These are phyloP conservation scores for Fremontodendron californicum DNA, from an alignment of 345 rosid genomes.

Conservation along the genomic window DNA sequence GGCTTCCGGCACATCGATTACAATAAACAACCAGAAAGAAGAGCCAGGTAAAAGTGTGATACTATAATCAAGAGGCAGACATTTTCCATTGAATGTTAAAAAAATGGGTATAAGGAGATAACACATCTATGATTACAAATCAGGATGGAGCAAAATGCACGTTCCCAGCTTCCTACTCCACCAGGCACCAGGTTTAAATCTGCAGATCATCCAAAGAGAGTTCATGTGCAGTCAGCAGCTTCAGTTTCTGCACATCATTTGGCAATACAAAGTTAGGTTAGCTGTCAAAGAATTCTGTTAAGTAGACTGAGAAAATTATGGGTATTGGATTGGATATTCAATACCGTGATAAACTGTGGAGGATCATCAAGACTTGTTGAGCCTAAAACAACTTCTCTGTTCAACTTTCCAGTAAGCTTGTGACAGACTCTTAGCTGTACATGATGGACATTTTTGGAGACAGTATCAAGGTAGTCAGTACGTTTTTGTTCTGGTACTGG, in stretches of 20 bases:
- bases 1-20: not conserved
- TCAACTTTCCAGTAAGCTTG: constrained; percentile 79
- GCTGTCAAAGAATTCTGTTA: not conserved
- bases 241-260: constrained; percentile 66
- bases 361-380: constrained; percentile 96
- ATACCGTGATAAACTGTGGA: constrained; percentile 87
- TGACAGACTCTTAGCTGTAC: constrained; percentile 88
- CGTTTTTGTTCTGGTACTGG: no score
- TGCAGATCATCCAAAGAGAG: constrained; percentile 82
- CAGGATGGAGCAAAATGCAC: not conserved
- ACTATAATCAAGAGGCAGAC: not conserved
- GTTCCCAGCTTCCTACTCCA: constrained; percentile 12
- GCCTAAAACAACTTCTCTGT: constrained; percentile 85
- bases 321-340: not conserved
- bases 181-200: constrained; percentile 29
- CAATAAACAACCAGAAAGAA: not conserved
- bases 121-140: constrained; percentile 8
- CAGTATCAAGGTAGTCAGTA: no score
- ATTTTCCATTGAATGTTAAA: not conserved
- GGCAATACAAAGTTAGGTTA: not conserved
- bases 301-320: not conserved
- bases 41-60: not conserved
- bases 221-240: constrained; percentile 63
- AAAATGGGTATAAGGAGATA: constrained; percentile 9
- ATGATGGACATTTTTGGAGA: constrained; percentile 12